Evolutionary conservation across 331 rosid genomes (phyloP).

Genomic region (Pyracantha coccinea): DNA sequence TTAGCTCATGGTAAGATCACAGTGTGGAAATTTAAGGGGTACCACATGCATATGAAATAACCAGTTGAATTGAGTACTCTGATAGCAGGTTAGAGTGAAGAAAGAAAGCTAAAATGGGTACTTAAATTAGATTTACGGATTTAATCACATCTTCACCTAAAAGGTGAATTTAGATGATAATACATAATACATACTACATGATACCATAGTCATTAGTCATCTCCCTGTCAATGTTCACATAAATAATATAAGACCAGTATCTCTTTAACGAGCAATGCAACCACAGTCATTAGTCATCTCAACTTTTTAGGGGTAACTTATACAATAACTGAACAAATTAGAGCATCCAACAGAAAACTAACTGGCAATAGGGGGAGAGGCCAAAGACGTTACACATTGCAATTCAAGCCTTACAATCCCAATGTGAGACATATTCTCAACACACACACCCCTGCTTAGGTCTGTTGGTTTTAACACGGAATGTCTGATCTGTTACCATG

Average conservation of each 20-base stretch:
- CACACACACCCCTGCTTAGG: too few species aligned
- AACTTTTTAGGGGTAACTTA: background rate
- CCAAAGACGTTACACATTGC: background rate
- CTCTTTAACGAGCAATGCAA: background rate
- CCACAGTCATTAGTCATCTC: background rate
- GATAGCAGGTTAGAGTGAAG: background rate
- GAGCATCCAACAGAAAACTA: background rate
- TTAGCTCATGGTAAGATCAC: constrained; percentile 14
- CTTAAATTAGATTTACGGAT: too few species aligned
- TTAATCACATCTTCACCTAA: too few species aligned
- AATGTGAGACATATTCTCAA: too few species aligned
- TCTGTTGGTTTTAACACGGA: too few species aligned
- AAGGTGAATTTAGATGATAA: too few species aligned
- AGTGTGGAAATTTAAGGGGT: background rate
- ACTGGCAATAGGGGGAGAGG: background rate
- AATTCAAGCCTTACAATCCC: too few species aligned
- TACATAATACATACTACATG: too few species aligned
- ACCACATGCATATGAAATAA: background rate
- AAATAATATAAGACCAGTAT: background rate
- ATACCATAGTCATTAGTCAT: background rate
- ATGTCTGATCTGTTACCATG: too few species aligned
- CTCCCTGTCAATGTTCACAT: background rate
- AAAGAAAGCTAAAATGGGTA: background rate
- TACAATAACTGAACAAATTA: background rate
- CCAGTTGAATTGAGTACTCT: background rate